Base-by-base conservation (phyloP, 1,284 basidiomycete species). In the Vanrija sp. region DNA sequence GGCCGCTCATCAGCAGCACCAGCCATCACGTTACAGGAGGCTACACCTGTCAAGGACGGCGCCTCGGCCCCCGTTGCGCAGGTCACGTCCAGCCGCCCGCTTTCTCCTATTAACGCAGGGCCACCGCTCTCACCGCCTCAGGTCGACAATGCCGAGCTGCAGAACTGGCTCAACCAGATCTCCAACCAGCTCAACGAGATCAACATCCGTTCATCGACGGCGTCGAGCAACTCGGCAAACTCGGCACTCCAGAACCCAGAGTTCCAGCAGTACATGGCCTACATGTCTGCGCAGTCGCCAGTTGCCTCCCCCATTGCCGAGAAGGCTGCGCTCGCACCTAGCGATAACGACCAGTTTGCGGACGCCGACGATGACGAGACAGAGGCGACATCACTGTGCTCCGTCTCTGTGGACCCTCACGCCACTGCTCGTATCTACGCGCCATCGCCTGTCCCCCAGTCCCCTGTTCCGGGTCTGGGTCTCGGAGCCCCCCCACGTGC, bases 341-440 rank as follows among this genome's bases (percentile, higher is more conserved):
- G 61, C n/a, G 63, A 65, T 19, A 60, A 68, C 43, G 75, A 77
- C 46, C 79, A 80, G 51, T 83, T 82, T 55, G 81, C 80, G 34
- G 81, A 83, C 67, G 81, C 81, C 5, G 80, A 81, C 40, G 81
- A 82, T 59, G 80, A 82, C 57, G 68, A 78, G 50, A 75, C 74
- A 16, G 76, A 74, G 39, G 56, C 58, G 18, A 55, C 55, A 26
- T 46, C 65, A 9, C 43, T 52, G 5, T 52, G 61, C 59, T 73
- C 28, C 65, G 72, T 48, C 49, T 78, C 46, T 63, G 72, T 43
- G 61, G 58, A 29, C 62, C 65, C 6, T 62, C 66, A 23, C 54
- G 34, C 39, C 52, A 58, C 43, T 34, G 45, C 43, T 29, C 45
- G 34, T 43, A 45, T 12, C 18, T 55, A 51, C 34, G 40, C 54